These are phyloP conservation scores for Blastocystis sp. DNA, from an alignment of 352 stramenopile species.

Conservation along the genomic window DNA sequence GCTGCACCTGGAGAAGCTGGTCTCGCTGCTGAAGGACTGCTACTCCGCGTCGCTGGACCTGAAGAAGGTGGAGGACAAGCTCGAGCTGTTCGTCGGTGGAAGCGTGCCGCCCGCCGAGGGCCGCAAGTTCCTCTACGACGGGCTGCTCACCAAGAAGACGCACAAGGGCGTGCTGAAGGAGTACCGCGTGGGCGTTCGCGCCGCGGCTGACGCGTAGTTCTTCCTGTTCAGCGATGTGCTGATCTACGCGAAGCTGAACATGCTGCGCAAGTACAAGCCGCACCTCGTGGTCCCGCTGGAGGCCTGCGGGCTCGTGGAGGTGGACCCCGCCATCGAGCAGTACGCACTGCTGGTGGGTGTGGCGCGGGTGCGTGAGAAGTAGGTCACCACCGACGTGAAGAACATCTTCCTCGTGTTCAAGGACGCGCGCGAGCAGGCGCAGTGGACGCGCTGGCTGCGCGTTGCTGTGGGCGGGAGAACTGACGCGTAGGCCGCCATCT, in stretches of 20 bases:
- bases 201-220: slow-evolving; percentile 72
- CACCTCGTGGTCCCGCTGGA: slow-evolving; percentile 34
- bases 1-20: neutral
- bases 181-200: neutral
- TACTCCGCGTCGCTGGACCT: neutral
- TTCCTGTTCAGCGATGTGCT: slow-evolving; percentile 83
- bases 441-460: slow-evolving; percentile 14
- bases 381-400: slow-evolving; percentile 35
- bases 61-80: slow-evolving; percentile 41
- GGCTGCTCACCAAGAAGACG: slow-evolving; percentile 21
- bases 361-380: neutral
- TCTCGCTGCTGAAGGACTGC: slow-evolving; percentile 8
- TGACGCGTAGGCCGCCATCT: neutral
- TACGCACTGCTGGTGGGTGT: neutral
- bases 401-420: slow-evolving; percentile 20
- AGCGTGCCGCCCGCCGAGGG: neutral
- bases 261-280: slow-evolving; percentile 74
- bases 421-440: slow-evolving; percentile 1
- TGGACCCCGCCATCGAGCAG: neutral
- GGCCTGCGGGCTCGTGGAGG: neutral
- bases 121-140: slow-evolving; percentile 36
- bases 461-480: neutral
- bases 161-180: neutral
- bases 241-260: slow-evolving; percentile 78
- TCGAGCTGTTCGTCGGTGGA: slow-evolving; percentile 6